Conservation (phyloP, 2,329 filamentous ascomycete genomes). For the Zymoseptoria passerinii region DNA sequence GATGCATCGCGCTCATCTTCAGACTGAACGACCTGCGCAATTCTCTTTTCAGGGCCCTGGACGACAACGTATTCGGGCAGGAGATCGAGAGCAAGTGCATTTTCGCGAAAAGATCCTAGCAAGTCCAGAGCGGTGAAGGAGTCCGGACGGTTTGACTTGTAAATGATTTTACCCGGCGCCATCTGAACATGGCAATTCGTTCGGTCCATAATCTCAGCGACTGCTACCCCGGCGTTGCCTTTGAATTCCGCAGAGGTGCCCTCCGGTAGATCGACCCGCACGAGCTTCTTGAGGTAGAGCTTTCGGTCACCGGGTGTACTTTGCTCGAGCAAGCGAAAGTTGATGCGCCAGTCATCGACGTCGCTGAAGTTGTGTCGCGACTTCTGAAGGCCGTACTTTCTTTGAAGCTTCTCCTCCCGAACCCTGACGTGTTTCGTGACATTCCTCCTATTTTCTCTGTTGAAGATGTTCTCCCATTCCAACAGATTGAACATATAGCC, state of each 20-base stretch:
- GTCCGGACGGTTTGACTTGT: not conserved
- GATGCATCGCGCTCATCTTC: not conserved
- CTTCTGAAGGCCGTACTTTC: constrained; percentile 1
- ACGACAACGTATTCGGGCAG: constrained; percentile 3
- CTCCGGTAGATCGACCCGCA: constrained; percentile 17
- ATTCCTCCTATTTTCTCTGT: not conserved
- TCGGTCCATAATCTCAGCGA: constrained; percentile 26
- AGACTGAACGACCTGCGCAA: not conserved
- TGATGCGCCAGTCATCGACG: constrained; percentile 9
- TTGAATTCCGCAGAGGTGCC: constrained; percentile 14
- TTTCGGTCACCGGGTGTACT: constrained; percentile 6
- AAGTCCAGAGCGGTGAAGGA: constrained; percentile 17
- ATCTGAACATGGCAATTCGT: constrained; percentile 24
- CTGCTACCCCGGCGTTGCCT: constrained; percentile 9
- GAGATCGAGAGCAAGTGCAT: constrained; percentile 8
- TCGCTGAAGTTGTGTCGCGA: constrained; percentile 4
- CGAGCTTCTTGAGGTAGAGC: constrained; percentile 12
- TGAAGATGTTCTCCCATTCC: not conserved
- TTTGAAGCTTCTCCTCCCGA: not conserved
- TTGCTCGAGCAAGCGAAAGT: constrained; percentile 12
- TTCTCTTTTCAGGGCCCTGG: not conserved
- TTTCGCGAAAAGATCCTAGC: constrained; percentile 15
- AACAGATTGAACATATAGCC: not conserved
- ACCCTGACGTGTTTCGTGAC: not conserved
- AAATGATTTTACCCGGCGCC: not conserved